A percentile compares a stretch with the other conserved stretches of the same genome.
Conservation (phyloP, 768 basidiomycete genomes). For the Sporobolomyces roseus region DNA sequence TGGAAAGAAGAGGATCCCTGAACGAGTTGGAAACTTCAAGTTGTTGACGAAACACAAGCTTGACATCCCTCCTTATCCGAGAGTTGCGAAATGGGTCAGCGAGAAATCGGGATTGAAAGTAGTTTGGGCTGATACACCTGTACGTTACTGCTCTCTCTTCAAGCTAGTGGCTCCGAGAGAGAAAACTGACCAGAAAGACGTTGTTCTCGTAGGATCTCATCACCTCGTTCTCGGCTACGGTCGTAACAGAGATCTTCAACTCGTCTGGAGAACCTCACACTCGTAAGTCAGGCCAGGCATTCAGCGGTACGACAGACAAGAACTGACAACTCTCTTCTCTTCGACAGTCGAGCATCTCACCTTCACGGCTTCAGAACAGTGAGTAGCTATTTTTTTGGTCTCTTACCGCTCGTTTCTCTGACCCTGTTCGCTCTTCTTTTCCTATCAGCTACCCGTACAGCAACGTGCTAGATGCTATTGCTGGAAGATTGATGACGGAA, state of each 20-base stretch:
- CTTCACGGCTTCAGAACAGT: conserved; percentile 91
- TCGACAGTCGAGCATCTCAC: conserved; percentile 90
- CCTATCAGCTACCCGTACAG: conserved; percentile 12
- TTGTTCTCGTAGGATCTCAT: conserved; percentile 11
- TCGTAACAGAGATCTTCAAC: conserved; percentile 38
- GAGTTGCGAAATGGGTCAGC: conserved; percentile 33
- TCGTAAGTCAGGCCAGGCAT: too few relatives aligned
- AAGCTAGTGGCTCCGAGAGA: too few relatives aligned
- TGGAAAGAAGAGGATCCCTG: conserved; percentile 8
- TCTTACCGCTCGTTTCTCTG: too few relatives aligned
- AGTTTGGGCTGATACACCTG: conserved; percentile 31
- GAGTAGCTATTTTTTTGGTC: too few relatives aligned
- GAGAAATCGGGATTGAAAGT: conserved; percentile 21
- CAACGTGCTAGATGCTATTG: background rate
- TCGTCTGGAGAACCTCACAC: conserved; percentile 87
- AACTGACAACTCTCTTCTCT: too few relatives aligned
- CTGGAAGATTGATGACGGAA: background rate
- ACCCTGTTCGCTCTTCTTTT: too few relatives aligned
- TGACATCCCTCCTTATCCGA: background rate
- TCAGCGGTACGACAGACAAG: too few relatives aligned
- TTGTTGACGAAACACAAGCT: conserved; percentile 17
- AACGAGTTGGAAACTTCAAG: conserved; percentile 15
- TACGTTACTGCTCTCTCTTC: background rate
- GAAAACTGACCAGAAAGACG: too few relatives aligned
- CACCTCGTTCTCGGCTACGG: background rate